These are phyloP conservation scores for Wolfiporia cocos DNA, from an alignment of 1,284 basidiomycete species.

Conservation along the genomic window DNA sequence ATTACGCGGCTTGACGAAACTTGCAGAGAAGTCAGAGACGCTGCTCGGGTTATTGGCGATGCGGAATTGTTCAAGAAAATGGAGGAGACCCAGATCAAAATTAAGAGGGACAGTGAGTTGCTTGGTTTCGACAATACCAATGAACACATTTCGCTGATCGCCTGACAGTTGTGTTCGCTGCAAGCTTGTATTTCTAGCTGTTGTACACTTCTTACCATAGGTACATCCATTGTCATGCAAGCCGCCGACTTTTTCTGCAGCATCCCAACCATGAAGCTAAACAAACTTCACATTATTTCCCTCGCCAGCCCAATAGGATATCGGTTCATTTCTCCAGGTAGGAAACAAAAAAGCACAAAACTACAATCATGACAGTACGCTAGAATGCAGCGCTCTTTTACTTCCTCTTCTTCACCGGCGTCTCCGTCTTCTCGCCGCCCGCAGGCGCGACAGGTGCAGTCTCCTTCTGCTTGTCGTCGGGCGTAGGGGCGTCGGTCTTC, in stretches of 20 bases:
- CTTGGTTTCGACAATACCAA: background rate
- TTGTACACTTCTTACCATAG: background rate
- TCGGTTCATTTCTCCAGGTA: constrained; percentile 19
- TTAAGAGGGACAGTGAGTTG: constrained; percentile 87
- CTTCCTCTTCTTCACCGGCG: constrained; percentile 51
- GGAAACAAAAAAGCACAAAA: constrained; percentile 19
- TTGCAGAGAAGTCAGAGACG: constrained; percentile 94
- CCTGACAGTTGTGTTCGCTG: constrained; percentile 82
- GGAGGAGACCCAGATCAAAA: constrained; percentile 91
- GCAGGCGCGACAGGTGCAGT: constrained; percentile 61
- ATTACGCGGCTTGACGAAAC: constrained; percentile 97
- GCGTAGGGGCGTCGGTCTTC: constrained; percentile 62
- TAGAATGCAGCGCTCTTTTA: constrained; percentile 21
- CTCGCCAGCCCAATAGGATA: constrained; percentile 24
- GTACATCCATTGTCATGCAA: too few relatives aligned
- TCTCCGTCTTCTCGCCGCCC: constrained; percentile 60
- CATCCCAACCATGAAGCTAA: too few relatives aligned
- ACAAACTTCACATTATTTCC: constrained; percentile 7
- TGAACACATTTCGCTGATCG: constrained; percentile 4
- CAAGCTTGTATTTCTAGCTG: constrained; percentile 77
- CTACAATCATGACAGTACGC: constrained; percentile 12
- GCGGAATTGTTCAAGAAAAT: constrained; percentile 95
- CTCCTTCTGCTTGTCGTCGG: constrained; percentile 64
- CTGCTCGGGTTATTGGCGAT: constrained; percentile 96
- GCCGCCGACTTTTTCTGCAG: too few relatives aligned